Evolutionary conservation across 768 basidiomycete genomes (phyloP).

Genomic region (Termitomyces sp.): DNA sequence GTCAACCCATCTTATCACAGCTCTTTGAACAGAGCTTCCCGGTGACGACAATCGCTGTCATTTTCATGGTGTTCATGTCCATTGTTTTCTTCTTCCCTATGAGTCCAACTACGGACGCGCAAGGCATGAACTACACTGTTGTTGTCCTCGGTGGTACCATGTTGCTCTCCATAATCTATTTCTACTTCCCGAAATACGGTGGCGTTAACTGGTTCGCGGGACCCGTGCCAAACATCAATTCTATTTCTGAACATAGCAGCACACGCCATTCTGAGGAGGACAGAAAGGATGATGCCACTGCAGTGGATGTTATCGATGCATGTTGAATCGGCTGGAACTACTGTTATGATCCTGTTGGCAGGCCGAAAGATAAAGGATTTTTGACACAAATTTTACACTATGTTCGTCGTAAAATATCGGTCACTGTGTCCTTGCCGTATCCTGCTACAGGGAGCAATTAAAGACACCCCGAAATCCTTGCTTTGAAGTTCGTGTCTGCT

Average conservation of each 20-base stretch:
- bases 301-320: no score
- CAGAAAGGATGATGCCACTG: background rate
- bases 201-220: conserved; percentile 29
- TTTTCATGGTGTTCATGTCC: conserved; percentile 56
- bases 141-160: conserved; percentile 57
- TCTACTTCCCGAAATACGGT: conserved; percentile 49
- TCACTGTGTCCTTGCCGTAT: background rate
- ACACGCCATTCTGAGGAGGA: background rate
- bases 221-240: conserved; percentile 18
- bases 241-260: background rate
- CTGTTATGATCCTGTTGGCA: no score
- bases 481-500: no score
- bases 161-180: conserved; percentile 51
- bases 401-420: no score
- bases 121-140: conserved; percentile 59
- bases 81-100: conserved; percentile 55
- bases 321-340: background rate
- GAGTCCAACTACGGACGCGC: conserved; percentile 34
- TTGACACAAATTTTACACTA: no score
- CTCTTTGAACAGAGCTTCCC: conserved; percentile 39
- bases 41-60: conserved; percentile 41
- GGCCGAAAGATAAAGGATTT: no score
- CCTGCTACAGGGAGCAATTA: background rate
- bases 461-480: no score
- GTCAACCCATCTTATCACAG: background rate